Evolutionary conservation across 169 alveolate species (phyloP).

Genomic region (Eimeria praecox): DNA sequence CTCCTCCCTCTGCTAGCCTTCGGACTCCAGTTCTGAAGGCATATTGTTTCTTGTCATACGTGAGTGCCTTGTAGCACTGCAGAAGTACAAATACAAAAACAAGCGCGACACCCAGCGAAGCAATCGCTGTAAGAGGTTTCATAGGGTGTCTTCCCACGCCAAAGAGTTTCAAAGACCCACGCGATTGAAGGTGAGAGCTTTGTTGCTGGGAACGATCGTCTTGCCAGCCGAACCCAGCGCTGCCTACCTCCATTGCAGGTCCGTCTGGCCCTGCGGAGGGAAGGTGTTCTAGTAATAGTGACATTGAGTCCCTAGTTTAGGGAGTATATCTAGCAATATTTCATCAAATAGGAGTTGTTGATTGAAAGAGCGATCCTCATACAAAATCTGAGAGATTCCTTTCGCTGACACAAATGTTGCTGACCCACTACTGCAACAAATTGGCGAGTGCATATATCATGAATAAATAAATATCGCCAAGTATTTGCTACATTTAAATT

Average conservation of each 20-base stretch:
- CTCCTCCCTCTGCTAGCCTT: not conserved
- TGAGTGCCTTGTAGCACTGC: not conserved
- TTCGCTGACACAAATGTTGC: not conserved
- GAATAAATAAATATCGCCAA: not conserved
- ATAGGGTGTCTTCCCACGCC: not conserved
- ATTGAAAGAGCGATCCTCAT: not conserved
- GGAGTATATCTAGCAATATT: too few relatives aligned
- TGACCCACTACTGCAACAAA: too few relatives aligned
- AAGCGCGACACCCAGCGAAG: not conserved
- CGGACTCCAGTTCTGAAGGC: not conserved
- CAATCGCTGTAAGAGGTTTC: not conserved
- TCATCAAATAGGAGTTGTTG: not conserved
- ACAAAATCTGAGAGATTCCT: not conserved
- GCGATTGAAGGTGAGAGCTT: not conserved
- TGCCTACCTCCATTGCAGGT: not conserved
- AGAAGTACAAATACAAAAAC: not conserved
- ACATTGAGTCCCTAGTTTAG: not conserved
- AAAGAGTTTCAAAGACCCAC: not conserved
- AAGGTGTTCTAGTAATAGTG: not conserved
- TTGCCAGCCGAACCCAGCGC: not conserved
- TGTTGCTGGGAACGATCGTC: not conserved
- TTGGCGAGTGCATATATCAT: not conserved
- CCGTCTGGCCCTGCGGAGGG: not conserved
- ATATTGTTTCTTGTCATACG: too few relatives aligned
- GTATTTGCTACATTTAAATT: not conserved